These are phyloP conservation scores for Phytophthora boehmeriae DNA, from an alignment of 352 stramenopile genomes.

Conservation along the genomic window DNA sequence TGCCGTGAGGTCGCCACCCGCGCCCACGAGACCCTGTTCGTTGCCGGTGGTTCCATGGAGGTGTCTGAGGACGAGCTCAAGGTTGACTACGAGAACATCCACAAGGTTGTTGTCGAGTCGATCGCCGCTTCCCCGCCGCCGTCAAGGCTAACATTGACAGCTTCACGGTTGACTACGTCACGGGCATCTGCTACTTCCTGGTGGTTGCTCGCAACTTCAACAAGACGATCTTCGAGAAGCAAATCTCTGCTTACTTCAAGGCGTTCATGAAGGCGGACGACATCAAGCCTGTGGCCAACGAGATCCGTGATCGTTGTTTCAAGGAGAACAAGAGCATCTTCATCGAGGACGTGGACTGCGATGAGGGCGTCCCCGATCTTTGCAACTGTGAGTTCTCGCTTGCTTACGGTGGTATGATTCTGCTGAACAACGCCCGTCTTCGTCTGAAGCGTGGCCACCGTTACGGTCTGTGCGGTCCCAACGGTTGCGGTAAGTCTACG, in stretches of 20 bases:
- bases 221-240: constrained; percentile 94
- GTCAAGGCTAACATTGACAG: constrained; percentile 91
- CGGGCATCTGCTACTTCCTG: constrained; percentile 85
- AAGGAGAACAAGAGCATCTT: constrained; percentile 92
- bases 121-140: constrained; percentile 73
- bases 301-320: constrained; percentile 87
- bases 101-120: constrained; percentile 80
- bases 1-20: constrained; percentile 95
- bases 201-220: constrained; percentile 94
- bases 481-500: constrained; percentile 95
- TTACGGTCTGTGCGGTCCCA: constrained; percentile 95
- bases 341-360: constrained; percentile 96
- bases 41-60: constrained; percentile 93
- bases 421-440: constrained; percentile 92
- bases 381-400: constrained; percentile 99
- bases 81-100: constrained; percentile 89
- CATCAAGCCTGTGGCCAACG: constrained; percentile 67
- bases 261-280: constrained; percentile 70
- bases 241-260: constrained; percentile 91
- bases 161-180: constrained; percentile 91
- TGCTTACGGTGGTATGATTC: constrained; percentile 93
- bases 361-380: constrained; percentile 96
- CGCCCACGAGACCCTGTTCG: constrained; percentile 94
- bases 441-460: constrained; percentile 91
- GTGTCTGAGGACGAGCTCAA: constrained; percentile 92